Evolutionary conservation across 2,329 filamentous ascomycete genomes (phyloP), one percentile per base, ranked within the genome.

Genomic region (Rhynchosporium secalis): DNA sequence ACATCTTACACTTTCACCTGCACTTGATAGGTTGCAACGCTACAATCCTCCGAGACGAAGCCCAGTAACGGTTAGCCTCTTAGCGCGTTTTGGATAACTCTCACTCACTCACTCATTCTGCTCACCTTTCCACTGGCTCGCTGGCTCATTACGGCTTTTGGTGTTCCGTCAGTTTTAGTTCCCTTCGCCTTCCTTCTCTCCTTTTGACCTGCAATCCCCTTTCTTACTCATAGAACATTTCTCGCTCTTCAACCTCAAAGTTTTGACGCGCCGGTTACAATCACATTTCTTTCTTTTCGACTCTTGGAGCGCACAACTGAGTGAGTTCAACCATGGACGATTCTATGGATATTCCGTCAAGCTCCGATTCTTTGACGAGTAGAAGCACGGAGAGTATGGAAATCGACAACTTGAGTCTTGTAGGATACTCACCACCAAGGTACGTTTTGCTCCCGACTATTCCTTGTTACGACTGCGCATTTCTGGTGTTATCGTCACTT

Each of bases 321-420:
- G 20, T 20, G 15, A 59, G 31, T 38, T 46, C 46, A 59, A n/a
- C 51, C 31, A 68, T 66, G 61, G 63, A 65, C 31, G 20, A 45
- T n/a, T 36, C 63, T 1, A 36, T 36, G 33, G 33, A 36, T 36
- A 15, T 40, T 20, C 55, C 56, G 3, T 70, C 69, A n/a, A 68
- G 65, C 51, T 70, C 69, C 4, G 69, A 60, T 9, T 72, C 70
- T 3, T 66, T 72, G 57, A 71, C 70, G 7, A 69, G 62, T 58
- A 55, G 62, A 38, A 71, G 67, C 41, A 68, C 67, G 1, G 61
- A 68, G 26, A 69, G 65, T 51, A 70, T 72, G 68, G 70, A 71
- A 26, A 55, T 69, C 9, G 70, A 71, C 49, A 61, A 47, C 38
- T 58, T 70, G 60, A 65, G 62, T 60, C 60, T 59, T 36, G 48